Conservation (phyloP, 2,329 filamentous ascomycete species). For the Penicillium oxalicum region DNA sequence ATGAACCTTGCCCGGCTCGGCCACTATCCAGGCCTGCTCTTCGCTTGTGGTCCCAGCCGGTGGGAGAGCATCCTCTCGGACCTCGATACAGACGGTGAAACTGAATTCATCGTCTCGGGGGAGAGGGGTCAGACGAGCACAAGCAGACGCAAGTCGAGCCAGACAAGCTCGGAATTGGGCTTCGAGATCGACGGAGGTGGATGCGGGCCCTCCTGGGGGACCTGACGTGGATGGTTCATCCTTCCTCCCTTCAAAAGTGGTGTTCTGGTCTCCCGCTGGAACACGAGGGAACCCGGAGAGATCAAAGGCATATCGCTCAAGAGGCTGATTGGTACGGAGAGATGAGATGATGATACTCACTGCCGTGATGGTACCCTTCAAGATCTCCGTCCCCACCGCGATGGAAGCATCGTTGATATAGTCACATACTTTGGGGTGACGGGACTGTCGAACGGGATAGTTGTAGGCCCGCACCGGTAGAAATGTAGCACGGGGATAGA, state of each 20-base stretch:
- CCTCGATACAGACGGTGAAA: constrained; percentile 46
- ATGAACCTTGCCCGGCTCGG: constrained; percentile 45
- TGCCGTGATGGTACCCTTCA: constrained; percentile 51
- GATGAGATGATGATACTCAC: constrained; percentile 54
- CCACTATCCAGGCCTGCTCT: constrained; percentile 57
- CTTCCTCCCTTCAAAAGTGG: constrained; percentile 43
- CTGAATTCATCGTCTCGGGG: constrained; percentile 44
- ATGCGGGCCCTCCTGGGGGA: constrained; percentile 22
- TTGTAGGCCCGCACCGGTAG: constrained; percentile 75
- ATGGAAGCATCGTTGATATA: constrained; percentile 79
- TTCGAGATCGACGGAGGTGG: constrained; percentile 40
- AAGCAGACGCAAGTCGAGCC: constrained; percentile 39
- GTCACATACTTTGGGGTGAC: constrained; percentile 76
- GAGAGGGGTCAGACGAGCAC: constrained; percentile 38
- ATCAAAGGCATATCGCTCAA: constrained; percentile 58
- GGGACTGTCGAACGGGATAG: constrained; percentile 74
- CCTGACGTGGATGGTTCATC: constrained; percentile 31
- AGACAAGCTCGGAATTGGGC: constrained; percentile 46
- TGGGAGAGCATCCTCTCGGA: constrained; percentile 42
- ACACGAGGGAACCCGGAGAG: constrained; percentile 52
- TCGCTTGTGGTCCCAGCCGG: constrained; percentile 43
- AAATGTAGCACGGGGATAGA: constrained; percentile 76
- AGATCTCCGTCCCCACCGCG: constrained; percentile 64
- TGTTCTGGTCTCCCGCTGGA: constrained; percentile 43
- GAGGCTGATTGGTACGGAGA: constrained; percentile 45